These are phyloP conservation scores for Rhizopogon vinicolor DNA, from an alignment of 768 basidiomycete species.

Conservation along the genomic window DNA sequence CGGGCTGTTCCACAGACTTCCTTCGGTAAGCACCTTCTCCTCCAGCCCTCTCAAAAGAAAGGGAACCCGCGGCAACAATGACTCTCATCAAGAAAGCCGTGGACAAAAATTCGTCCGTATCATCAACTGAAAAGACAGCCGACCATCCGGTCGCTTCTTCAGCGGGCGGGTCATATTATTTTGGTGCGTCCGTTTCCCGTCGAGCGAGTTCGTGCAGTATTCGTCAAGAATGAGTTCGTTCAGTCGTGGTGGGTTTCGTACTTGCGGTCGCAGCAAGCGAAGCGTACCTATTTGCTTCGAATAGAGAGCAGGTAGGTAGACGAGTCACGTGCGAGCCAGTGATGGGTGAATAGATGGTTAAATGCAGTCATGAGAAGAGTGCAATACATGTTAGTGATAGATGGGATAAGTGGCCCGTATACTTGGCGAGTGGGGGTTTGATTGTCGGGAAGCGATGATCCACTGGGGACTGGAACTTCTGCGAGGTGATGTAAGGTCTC, in stretches of 20 bases:
- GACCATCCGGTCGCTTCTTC: conserved; percentile 11
- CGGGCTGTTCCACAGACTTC: conserved; percentile 19
- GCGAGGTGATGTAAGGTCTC: conserved; percentile 20
- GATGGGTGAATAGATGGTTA: conserved; percentile 19
- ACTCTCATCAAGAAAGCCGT: conserved; percentile 20
- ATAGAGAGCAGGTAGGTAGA: conserved; percentile 11
- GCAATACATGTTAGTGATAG: conserved; percentile 16
- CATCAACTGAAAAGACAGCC: conserved; percentile 9
- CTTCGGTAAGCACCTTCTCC: conserved; percentile 17
- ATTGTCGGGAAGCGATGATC: conserved; percentile 25
- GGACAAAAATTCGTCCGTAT: conserved; percentile 5
- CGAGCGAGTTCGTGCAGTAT: conserved; percentile 25
- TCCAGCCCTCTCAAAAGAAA: conserved; percentile 28
- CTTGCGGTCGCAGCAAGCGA: conserved; percentile 27
- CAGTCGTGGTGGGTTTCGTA: conserved; percentile 23
- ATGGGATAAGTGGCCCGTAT: conserved; percentile 10
- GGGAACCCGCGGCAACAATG: conserved; percentile 22
- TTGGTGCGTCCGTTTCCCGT: conserved; percentile 20
- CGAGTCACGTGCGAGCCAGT: conserved; percentile 11
- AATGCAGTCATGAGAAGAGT: conserved; percentile 16
- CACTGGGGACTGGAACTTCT: conserved; percentile 16
- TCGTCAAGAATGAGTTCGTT: conserved; percentile 34
- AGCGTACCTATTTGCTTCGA: conserved; percentile 12
- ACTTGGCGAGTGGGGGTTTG: conserved; percentile 16
- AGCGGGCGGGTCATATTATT: conserved; percentile 15